phyloP scores from a whole-genome alignment of 2,329 filamentous ascomycete genomes.

The Bipolaris oryzae region DNA sequence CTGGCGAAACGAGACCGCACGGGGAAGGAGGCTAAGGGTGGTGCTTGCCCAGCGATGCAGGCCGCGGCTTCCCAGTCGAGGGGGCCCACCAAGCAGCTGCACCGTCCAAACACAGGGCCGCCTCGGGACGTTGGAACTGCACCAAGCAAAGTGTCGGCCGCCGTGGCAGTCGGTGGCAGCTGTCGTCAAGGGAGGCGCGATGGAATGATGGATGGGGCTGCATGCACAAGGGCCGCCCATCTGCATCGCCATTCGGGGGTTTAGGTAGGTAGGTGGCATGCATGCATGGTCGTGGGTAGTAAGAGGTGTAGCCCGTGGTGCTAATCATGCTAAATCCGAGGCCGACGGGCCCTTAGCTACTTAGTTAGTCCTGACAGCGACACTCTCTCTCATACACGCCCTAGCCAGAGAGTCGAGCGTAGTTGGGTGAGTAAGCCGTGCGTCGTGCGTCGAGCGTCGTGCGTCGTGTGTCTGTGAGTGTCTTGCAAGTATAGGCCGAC shows the following conservation, averaged over 20 bases:
- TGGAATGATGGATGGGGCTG: background rate
- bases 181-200: background rate
- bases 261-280: background rate
- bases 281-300: background rate
- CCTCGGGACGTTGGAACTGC: constrained; percentile 2
- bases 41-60: constrained; percentile 11
- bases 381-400: no score
- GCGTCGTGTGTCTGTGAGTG: background rate
- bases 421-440: background rate
- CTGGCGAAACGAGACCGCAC: constrained; percentile 22
- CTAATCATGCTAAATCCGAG: background rate
- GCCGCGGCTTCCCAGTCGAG: constrained; percentile 17
- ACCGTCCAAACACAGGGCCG: constrained; percentile 5
- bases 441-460: no score
- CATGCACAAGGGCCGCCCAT: background rate
- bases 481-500: background rate
- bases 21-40: constrained; percentile 22
- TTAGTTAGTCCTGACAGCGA: no score
- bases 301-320: background rate
- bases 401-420: no score
- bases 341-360: no score
- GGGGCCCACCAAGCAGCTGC: constrained; percentile 1
- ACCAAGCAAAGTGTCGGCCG: background rate
- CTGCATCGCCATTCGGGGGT: background rate
- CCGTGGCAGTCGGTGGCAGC: background rate